Percentiles rank a stretch among this genome's conserved stretches.
These are phyloP conservation scores for Yamadazyma diospyri DNA, from an alignment of 1,139 yeast genomes.

Conservation along the genomic window DNA sequence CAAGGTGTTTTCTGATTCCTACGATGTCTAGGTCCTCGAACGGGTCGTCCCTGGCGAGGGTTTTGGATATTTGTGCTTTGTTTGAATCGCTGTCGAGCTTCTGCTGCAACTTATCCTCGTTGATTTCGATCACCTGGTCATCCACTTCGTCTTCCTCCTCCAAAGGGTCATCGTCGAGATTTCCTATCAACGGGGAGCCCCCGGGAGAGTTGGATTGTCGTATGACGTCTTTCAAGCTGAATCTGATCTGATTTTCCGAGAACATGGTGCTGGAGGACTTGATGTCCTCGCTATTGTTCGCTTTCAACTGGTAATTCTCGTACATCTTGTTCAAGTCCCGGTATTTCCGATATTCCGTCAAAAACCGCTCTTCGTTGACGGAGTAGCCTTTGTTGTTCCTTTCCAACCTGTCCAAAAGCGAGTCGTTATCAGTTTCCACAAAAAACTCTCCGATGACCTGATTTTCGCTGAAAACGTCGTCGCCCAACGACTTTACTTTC, in stretches of 20 bases:
- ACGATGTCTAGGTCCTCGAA: conserved; percentile 13
- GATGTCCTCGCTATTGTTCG: conserved; percentile 15
- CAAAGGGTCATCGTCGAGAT: conserved; percentile 8
- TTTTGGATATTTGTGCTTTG: background rate
- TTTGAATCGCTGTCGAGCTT: conserved; percentile 1
- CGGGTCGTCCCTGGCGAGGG: conserved; percentile 1
- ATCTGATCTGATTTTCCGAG: conserved; percentile 16
- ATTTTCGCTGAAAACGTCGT: conserved; percentile 40
- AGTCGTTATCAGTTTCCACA: conserved; percentile 29
- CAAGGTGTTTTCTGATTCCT: conserved; percentile 13
- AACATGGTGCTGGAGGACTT: conserved; percentile 20
- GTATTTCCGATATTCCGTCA: conserved; percentile 30
- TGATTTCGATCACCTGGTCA: too few species aligned
- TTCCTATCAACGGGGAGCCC: conserved; percentile 7
- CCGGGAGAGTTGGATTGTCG: conserved; percentile 16
- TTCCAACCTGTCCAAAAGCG: conserved; percentile 21
- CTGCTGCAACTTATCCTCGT: background rate
- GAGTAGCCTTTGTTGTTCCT: conserved; percentile 21
- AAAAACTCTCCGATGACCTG: conserved; percentile 43
- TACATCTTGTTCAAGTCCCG: conserved; percentile 36
- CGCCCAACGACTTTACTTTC: conserved; percentile 36
- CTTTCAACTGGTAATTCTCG: conserved; percentile 17
- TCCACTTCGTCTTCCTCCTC: conserved; percentile 6
- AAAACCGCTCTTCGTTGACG: conserved; percentile 33
- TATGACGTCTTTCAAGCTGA: conserved; percentile 26